Evolutionary conservation across 2,329 filamentous ascomycete species (phyloP).

Genomic region (Thelonectria blattea): DNA sequence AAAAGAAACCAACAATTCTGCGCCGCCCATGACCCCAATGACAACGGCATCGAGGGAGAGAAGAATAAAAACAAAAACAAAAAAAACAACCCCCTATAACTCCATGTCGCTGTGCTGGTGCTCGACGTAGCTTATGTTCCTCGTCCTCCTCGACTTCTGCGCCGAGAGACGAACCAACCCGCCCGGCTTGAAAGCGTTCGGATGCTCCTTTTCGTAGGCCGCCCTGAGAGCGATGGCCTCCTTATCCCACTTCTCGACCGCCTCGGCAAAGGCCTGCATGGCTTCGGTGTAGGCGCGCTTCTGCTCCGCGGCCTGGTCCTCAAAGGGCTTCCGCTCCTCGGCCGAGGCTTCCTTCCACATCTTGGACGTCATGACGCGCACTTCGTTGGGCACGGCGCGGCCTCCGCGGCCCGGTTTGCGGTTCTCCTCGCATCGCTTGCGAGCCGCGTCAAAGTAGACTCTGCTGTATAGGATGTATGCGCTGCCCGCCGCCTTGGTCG

Average conservation of each 20-base stretch:
- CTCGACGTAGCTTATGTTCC: conserved; percentile 48
- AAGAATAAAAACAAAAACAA: background rate
- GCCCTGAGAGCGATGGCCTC: conserved; percentile 62
- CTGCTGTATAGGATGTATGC: conserved; percentile 92
- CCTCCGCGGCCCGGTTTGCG: conserved; percentile 67
- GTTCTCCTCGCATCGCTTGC: conserved; percentile 67
- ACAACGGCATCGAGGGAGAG: conserved; percentile 1
- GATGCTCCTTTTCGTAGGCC: conserved; percentile 60
- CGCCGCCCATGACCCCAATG: conserved; percentile 2
- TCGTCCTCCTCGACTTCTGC: conserved; percentile 34
- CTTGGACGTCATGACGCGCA: conserved; percentile 82
- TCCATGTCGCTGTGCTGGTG: conserved; percentile 40
- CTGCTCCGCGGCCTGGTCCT: conserved; percentile 74
- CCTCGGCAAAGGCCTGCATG: conserved; percentile 64
- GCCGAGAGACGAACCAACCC: conserved; percentile 27
- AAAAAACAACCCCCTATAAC: conserved; percentile 15
- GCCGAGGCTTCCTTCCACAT: conserved; percentile 85
- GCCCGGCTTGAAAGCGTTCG: conserved; percentile 39
- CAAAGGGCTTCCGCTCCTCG: conserved; percentile 77
- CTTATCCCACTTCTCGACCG: conserved; percentile 74
- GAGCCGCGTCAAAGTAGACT: conserved; percentile 69
- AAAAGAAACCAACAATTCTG: background rate
- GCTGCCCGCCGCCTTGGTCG: conserved; percentile 77
- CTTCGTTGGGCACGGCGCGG: conserved; percentile 72
- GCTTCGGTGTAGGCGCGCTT: conserved; percentile 68